Evolutionary conservation across 108 stramenopile genomes (phyloP).

Genomic region (Pseudonitzschia multiseries): DNA sequence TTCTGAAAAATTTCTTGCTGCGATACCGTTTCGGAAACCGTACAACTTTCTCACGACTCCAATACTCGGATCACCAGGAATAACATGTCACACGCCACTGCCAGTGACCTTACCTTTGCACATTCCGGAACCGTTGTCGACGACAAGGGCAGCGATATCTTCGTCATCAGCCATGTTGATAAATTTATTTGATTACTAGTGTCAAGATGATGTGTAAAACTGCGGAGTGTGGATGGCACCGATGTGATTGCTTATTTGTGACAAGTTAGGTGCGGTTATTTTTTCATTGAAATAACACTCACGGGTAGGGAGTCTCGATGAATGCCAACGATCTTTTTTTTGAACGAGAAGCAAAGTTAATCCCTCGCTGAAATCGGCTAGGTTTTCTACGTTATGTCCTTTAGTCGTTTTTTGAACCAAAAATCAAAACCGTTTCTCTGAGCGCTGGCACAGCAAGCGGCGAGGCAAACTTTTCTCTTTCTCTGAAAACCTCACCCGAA

Average conservation of each 20-base stretch:
- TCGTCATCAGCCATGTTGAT: slow-evolving; percentile 89
- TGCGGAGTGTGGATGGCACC: background rate
- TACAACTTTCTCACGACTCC: too few relatives aligned
- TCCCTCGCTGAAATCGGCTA: background rate
- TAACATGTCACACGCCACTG: too few relatives aligned
- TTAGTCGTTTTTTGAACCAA: background rate
- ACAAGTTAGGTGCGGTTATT: background rate
- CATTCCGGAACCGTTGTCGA: slow-evolving; percentile 97
- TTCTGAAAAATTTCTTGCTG: too few relatives aligned
- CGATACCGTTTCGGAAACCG: too few relatives aligned
- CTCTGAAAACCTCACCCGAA: background rate
- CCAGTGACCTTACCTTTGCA: slow-evolving; percentile 72
- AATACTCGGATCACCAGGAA: too few relatives aligned
- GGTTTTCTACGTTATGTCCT: background rate
- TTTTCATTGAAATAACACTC: background rate
- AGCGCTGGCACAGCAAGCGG: background rate
- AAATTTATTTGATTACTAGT: background rate
- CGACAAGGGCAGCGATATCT: slow-evolving; percentile 96
- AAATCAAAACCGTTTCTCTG: background rate
- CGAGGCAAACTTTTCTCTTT: background rate
- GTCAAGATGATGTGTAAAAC: background rate
- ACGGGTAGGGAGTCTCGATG: background rate
- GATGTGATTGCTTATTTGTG: slow-evolving; percentile 3
- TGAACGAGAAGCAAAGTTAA: background rate
- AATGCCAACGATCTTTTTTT: slow-evolving; percentile 8